Base-by-base conservation (phyloP, 2,329 filamentous ascomycete species). In the Calonectria pseudoreteaudii region DNA sequence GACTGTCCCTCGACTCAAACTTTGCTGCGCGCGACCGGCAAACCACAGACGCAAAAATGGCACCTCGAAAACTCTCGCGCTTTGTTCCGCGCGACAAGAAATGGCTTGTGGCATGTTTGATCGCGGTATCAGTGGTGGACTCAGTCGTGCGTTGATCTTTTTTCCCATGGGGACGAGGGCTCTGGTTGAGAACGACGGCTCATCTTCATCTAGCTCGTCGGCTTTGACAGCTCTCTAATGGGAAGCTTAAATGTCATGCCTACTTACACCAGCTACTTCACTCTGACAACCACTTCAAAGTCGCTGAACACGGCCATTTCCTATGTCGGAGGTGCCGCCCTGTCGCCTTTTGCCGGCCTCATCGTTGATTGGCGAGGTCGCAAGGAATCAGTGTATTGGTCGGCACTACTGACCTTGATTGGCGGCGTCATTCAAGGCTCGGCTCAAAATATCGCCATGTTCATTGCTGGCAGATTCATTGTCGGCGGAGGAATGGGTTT, bases 401-500 rank as follows among this genome's bases (percentile, higher is more conserved):
- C 41, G 13, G 41, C 44, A 1, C 30, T 50, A 1, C 13, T 66
- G 20, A 49, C 41, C 1, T 18, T 50, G 18, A 36, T 66, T 23
- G 62, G 62, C 20, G 41, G 28, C n/a, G 18, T 34, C 44, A 34
- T 66, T 3, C 47, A 52, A 11, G 47, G 47, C 20, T 36, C 64
- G 13, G 47, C 64, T 3, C 64, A 66, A 28, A 66, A 66, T 8
- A 50, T 52, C 18, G 62, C 38, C 41, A 66, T 66, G 20, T 84
- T 82, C 78, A 83, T 83, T 69, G 74, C 79, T 11, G 86, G 86
- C 26, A 87, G 88, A 78, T 74, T 83, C 5, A 44, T 53, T 18
- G 50, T 53, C 50, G 50, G 50, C 28, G 50, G 16, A 53, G 69
- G 69, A 38, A 71, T 71, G 69, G 69, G 69, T 13, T 18, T 71